Conservation (phyloP, 495 filamentous ascomycete genomes). For the Aeminium ludgeri region DNA sequence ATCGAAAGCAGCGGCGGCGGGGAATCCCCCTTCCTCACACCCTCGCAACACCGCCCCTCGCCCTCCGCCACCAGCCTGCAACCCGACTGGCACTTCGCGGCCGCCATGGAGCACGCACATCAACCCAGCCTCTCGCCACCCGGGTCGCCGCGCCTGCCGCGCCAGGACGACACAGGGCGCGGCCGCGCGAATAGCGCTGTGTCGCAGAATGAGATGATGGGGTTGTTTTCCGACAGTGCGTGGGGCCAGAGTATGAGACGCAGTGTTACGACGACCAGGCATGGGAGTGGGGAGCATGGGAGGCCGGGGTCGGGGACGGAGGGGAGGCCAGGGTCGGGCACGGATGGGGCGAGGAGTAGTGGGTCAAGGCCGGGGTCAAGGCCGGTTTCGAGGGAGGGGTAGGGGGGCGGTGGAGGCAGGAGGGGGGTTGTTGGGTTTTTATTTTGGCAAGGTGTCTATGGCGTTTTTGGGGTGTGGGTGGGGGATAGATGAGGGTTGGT, state of each 20-base stretch:
- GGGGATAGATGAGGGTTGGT: no score
- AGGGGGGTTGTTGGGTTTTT: no score
- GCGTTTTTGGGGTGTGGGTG: no score
- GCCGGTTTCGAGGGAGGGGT: no score
- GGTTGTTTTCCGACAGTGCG: conserved; percentile 66
- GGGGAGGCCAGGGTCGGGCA: no score
- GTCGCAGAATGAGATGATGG: conserved; percentile 60
- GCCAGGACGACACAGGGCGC: conserved; percentile 16
- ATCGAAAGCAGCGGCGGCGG: conserved; percentile 1
- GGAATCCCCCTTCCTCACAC: conserved; percentile 7
- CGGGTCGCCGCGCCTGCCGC: conserved; percentile 17
- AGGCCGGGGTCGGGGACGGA: no score
- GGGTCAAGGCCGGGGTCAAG: no score
- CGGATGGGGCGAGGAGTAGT: no score
- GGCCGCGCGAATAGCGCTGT: conserved; percentile 49
- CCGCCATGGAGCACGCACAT: conserved; percentile 12
- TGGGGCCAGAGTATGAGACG: conserved; percentile 86
- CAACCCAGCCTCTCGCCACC: conserved; percentile 21
- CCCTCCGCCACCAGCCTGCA: conserved; percentile 13
- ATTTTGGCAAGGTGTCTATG: no score
- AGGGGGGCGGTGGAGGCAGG: no score
- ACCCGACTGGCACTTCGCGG: conserved; percentile 25
- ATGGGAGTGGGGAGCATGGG: conserved; percentile 19
- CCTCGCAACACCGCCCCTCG: conserved; percentile 13
- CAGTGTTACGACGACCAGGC: conserved; percentile 63